Percentiles rank a stretch among this genome's conserved stretches.
Evolutionary conservation across 2,329 filamentous ascomycete genomes (phyloP).

Genomic region (Sphaceloma murrayae): DNA sequence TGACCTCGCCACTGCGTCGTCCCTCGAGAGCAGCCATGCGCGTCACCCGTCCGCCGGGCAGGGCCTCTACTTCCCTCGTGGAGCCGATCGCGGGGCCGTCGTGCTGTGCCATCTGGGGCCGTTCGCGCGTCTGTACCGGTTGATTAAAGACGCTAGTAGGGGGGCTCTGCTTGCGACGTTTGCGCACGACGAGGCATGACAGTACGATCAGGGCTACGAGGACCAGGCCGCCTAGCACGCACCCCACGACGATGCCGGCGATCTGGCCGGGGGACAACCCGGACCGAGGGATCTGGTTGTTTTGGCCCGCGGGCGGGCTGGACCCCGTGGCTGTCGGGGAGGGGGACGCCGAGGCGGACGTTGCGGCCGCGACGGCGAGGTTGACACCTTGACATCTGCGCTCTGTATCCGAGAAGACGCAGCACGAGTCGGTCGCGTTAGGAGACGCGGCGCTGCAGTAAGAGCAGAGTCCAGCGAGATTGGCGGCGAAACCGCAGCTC

Average conservation of each 20-base stretch:
- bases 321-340: conserved; percentile 26
- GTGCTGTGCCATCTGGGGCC: conserved; percentile 28
- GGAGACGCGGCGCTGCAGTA: conserved; percentile 76
- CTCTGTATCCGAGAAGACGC: conserved; percentile 69
- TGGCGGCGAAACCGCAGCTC: conserved; percentile 76
- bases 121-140: conserved; percentile 58
- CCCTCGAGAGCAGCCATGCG: conserved; percentile 91
- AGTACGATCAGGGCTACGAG: conserved; percentile 55
- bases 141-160: conserved; percentile 78
- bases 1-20: conserved; percentile 50
- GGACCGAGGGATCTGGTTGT: conserved; percentile 22
- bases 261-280: conserved; percentile 76
- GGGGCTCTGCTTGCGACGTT: conserved; percentile 49
- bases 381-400: conserved; percentile 64
- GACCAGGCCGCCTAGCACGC: conserved; percentile 59
- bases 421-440: conserved; percentile 94
- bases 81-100: conserved; percentile 30
- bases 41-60: conserved; percentile 81
- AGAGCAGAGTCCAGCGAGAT: conserved; percentile 66
- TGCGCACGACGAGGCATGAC: conserved; percentile 49
- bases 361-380: conserved; percentile 56
- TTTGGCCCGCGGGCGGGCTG: conserved; percentile 18
- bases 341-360: conserved; percentile 53
- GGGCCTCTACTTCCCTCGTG: conserved; percentile 48
- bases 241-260: conserved; percentile 80